Evolutionary conservation across 805 yeast genomes (phyloP), one percentile per base, ranked within the genome.

Genomic region (Wickerhamiella kurtzmanii): DNA sequence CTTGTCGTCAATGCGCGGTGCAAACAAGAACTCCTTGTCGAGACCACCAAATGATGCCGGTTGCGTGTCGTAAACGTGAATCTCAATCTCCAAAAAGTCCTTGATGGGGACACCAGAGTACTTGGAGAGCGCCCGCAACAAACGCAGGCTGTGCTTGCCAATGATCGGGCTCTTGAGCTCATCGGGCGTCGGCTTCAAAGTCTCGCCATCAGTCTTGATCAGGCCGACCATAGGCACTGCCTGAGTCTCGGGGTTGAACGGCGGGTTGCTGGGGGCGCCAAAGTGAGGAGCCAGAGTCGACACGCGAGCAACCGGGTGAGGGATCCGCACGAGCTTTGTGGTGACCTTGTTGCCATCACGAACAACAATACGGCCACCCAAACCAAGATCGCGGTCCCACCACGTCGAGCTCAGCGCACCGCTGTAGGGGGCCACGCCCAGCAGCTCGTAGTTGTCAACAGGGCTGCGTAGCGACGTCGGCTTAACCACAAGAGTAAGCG

Each of bases 271-370:
- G 4, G 79, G 79, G 2, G 69, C 67, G 42, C 95, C 95, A 61
- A 85, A 86, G 66, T 85, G 95, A 2, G 88, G 88, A 4, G 95
- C 95, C 59, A 86, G 69, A 1, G 89, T 74, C 3, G 95, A 94
- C 46, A 85, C 81, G 55, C 78, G 78, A 13, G 88, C 95, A 56
- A 85, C 54, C 18, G 71, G 72, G 50, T 64, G 60, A 8, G 67
- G 66, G 25, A 65, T 54, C 17, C 60, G 60, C 17, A 68, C 68
- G 15, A 68, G 61, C 56, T 63, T 63, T 42, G 66, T 57, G 45
- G 54, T 48, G 48, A 64, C 56, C 35, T 41, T 58, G 22, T 61
- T 64, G 38, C 60, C 62, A 36, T 63, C 63, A 54, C 69, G 73
- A 45, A 76, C 74, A 45, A 82, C 66, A 20, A 85, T 73, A 49